Conservation (phyloP, 192 early-diverging fungal genomes). For the Entomortierella chlamydospora region DNA sequence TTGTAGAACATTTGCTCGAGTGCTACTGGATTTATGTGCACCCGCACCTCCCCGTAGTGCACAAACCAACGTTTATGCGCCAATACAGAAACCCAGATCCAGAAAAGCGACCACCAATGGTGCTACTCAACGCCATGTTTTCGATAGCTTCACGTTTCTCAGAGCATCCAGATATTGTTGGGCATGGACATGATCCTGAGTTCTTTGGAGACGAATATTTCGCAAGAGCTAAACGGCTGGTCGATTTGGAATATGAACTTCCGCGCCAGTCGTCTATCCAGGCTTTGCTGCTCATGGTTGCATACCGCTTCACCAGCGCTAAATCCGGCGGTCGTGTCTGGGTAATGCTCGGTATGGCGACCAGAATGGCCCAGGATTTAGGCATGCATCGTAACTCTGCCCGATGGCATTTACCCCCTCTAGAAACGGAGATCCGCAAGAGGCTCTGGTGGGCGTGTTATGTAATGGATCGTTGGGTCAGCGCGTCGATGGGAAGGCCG, state of each 20-base stretch:
- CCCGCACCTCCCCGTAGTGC: conserved; percentile 73
- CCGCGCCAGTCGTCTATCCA: conserved; percentile 70
- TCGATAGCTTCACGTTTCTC: conserved; percentile 64
- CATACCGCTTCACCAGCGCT: conserved; percentile 75
- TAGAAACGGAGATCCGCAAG: conserved; percentile 68
- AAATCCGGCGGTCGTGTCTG: conserved; percentile 73
- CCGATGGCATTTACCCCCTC: conserved; percentile 60
- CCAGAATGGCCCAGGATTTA: conserved; percentile 70
- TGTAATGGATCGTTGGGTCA: conserved; percentile 72
- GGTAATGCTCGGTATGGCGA: conserved; percentile 71
- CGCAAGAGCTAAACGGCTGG: conserved; percentile 74
- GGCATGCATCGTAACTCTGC: conserved; percentile 67
- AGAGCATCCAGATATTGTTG: conserved; percentile 55
- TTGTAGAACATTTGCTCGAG: conserved; percentile 69
- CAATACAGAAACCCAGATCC: conserved; percentile 51
- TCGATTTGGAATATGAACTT: conserved; percentile 75
- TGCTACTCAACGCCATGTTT: conserved; percentile 67
- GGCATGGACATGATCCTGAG: conserved; percentile 44
- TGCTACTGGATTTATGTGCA: conserved; percentile 77
- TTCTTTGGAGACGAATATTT: conserved; percentile 70
- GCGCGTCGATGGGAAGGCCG: conserved; percentile 64
- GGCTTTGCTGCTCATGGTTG: conserved; percentile 71
- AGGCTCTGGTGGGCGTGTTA: conserved; percentile 84
- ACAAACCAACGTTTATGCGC: conserved; percentile 62
- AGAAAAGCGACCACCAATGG: conserved; percentile 44